Percentiles rank a stretch among this genome's conserved stretches.
phyloP scores from a whole-genome alignment of 805 yeast species.

The Grigorovia transvaalensis region DNA sequence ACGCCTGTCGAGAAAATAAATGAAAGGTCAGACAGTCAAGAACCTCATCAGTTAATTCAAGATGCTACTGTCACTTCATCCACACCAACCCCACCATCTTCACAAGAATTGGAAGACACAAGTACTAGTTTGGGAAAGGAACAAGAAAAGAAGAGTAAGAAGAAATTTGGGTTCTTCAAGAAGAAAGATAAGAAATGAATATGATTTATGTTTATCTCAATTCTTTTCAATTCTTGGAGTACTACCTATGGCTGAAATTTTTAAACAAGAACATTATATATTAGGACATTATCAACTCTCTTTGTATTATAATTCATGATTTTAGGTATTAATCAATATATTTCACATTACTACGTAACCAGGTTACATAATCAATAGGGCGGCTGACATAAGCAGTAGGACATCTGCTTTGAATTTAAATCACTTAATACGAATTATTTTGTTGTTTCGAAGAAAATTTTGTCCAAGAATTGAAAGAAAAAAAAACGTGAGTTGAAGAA shows the following conservation, averaged over 20 bases:
- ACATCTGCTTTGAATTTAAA: too few species aligned
- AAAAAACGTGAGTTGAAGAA: too few species aligned
- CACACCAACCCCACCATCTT: not conserved
- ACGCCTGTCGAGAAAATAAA: not conserved
- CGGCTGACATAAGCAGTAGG: too few species aligned
- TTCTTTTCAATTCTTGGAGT: not conserved
- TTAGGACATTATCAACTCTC: not conserved
- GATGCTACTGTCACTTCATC: not conserved
- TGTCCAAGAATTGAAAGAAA: too few species aligned
- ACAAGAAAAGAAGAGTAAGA: constrained; percentile 18
- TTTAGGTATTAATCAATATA: not conserved
- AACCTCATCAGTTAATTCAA: not conserved
- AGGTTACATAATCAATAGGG: too few species aligned
- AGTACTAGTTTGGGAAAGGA: constrained; percentile 5
- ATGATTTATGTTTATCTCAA: not conserved
- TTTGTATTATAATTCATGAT: not conserved
- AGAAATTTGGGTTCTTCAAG: constrained; percentile 20
- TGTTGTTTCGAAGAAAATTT: too few species aligned
- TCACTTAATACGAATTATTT: too few species aligned
- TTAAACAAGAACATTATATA: not conserved
- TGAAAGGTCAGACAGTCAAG: not conserved
- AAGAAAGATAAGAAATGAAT: constrained; percentile 16
- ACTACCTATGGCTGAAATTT: too few species aligned
- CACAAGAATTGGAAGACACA: not conserved
- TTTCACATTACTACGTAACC: not conserved